Conservation (phyloP, 2,329 filamentous ascomycete genomes). For the Zalaria sp. region DNA sequence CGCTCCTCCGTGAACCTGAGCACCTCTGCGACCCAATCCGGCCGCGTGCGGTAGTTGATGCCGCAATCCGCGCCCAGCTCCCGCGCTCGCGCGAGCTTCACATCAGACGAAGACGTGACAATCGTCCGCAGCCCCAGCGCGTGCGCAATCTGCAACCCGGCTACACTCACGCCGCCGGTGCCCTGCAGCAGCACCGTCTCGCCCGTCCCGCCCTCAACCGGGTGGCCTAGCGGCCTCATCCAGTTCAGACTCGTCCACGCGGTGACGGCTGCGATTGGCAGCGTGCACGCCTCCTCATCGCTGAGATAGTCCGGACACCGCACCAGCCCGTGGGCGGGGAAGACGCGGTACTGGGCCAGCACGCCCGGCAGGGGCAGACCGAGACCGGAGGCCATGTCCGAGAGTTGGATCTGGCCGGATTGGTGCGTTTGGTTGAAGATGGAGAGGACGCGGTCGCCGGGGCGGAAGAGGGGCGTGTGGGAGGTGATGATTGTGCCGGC, state of each 20-base stretch:
- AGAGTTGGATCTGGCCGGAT: constrained; percentile 21
- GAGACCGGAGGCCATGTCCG: constrained; percentile 36
- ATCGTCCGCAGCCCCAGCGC: constrained; percentile 28
- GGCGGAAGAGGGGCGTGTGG: constrained; percentile 11
- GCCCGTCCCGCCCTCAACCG: constrained; percentile 25
- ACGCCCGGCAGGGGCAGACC: constrained; percentile 31
- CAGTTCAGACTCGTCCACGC: constrained; percentile 48
- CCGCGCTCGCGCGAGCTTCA: constrained; percentile 28
- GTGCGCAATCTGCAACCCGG: constrained; percentile 21
- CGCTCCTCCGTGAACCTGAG: constrained; percentile 28
- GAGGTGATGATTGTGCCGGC: constrained; percentile 44
- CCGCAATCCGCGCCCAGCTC: constrained; percentile 42
- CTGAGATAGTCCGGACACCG: constrained; percentile 24
- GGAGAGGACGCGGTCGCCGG: constrained; percentile 13
- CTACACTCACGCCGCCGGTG: constrained; percentile 9
- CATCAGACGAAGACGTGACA: constrained; percentile 10
- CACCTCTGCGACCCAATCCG: constrained; percentile 47
- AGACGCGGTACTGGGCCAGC: constrained; percentile 27
- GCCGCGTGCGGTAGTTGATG: constrained; percentile 46
- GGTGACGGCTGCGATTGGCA: constrained; percentile 32
- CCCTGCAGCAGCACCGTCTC: constrained; percentile 24
- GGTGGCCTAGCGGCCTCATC: constrained; percentile 39
- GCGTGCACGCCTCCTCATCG: constrained; percentile 21
- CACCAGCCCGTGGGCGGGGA: constrained; percentile 22
- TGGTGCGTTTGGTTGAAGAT: constrained; percentile 44